A percentile compares a stretch with the other conserved stretches of the same genome.
phyloP scores from a whole-genome alignment of 805 yeast species.

The Torulaspora indica region DNA sequence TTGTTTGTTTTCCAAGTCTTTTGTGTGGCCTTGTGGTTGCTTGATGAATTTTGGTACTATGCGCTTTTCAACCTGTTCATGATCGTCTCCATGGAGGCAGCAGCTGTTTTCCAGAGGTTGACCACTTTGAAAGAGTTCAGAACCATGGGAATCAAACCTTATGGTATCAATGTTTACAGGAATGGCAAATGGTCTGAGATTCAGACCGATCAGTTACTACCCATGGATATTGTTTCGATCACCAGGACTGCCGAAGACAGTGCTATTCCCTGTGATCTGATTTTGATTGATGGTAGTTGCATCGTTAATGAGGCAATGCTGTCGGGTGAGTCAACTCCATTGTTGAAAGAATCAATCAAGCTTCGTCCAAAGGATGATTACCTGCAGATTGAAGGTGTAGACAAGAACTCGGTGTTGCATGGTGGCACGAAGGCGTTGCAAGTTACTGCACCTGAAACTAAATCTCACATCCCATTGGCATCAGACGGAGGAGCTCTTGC shows the following conservation, averaged over 20 bases:
- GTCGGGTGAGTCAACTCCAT: conserved; percentile 96
- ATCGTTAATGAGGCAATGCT: conserved; percentile 98
- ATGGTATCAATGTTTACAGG: conserved; percentile 67
- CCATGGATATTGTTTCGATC: conserved; percentile 86
- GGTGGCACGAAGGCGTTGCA: conserved; percentile 97
- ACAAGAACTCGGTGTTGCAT: conserved; percentile 80
- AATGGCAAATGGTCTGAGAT: conserved; percentile 62
- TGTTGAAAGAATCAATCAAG: conserved; percentile 84
- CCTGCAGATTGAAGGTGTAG: conserved; percentile 74
- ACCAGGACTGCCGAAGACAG: conserved; percentile 85
- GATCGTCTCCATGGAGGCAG: conserved; percentile 88
- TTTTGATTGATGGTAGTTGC: conserved; percentile 82
- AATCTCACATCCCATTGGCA: conserved; percentile 50
- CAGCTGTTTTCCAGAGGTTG: conserved; percentile 93
- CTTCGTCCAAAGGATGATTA: conserved; percentile 69
- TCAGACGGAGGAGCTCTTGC: conserved; percentile 95
- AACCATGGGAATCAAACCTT: conserved; percentile 95
- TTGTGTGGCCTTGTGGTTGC: conserved; percentile 90
- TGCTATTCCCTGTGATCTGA: conserved; percentile 90
- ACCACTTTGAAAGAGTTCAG: conserved; percentile 92
- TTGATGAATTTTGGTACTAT: conserved; percentile 96
- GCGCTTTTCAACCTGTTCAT: conserved; percentile 87
- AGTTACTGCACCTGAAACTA: conserved; percentile 63
- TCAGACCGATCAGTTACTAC: conserved; percentile 71
- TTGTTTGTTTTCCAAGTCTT: conserved; percentile 94